These are phyloP conservation scores for Apiospora sp. DNA, from an alignment of 2,329 filamentous ascomycete species.

Conservation along the genomic window DNA sequence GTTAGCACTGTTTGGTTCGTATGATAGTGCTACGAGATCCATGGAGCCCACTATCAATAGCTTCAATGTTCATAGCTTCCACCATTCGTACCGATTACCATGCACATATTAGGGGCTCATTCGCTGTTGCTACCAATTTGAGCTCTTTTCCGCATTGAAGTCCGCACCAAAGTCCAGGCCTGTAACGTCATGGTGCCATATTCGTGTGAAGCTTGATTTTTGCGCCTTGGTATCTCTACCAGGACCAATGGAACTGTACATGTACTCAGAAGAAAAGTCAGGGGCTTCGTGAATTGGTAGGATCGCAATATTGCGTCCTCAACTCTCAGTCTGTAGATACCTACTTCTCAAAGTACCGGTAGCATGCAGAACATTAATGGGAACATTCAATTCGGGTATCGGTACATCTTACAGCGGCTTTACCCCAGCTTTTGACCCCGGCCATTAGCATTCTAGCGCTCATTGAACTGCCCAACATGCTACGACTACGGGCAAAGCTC, in stretches of 20 bases:
- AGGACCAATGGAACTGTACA: background rate
- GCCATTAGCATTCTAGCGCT: conserved; percentile 22
- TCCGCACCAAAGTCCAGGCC: background rate
- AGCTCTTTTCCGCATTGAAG: background rate
- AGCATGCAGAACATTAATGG: background rate
- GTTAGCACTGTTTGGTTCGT: background rate
- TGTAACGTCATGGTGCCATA: background rate
- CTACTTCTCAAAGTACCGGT: background rate
- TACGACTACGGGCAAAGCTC: conserved; percentile 17
- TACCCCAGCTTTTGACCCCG: conserved; percentile 30
- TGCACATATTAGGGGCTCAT: background rate
- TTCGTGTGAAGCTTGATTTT: background rate
- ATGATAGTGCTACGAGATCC: background rate
- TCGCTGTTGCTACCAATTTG: background rate
- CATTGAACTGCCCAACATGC: background rate
- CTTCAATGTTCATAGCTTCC: background rate
- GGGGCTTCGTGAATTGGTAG: background rate
- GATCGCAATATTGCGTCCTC: background rate
- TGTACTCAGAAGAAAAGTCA: background rate
- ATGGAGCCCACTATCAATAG: background rate
- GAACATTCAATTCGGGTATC: background rate
- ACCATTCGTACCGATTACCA: background rate
- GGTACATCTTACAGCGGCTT: conserved; percentile 1
- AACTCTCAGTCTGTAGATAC: background rate
- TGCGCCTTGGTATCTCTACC: background rate